A percentile compares a stretch with the other conserved stretches of the same genome.
Evolutionary conservation across 2,329 filamentous ascomycete genomes (phyloP).

Genomic region (Sporothrix pallida): DNA sequence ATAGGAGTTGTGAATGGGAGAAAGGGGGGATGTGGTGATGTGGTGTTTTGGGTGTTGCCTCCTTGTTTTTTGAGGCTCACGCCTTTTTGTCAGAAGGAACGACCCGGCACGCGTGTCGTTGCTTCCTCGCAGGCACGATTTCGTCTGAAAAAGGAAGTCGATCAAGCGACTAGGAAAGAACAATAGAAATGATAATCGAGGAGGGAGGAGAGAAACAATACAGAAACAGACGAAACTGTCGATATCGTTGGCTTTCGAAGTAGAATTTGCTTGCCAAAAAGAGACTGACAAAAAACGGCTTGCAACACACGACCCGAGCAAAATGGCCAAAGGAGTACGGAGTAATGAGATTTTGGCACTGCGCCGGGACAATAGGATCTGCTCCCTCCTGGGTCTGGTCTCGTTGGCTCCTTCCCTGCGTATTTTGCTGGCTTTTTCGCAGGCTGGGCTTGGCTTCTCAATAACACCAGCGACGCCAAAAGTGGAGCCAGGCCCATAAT

Average conservation of each 20-base stretch:
- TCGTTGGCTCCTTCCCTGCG: constrained; percentile 7
- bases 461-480: constrained; percentile 40
- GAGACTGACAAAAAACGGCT: constrained; percentile 31
- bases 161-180: background rate
- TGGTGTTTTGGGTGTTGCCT: constrained; percentile 24
- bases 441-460: constrained; percentile 33
- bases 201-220: background rate
- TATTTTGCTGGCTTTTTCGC: constrained; percentile 34
- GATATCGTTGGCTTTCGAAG: background rate
- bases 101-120: constrained; percentile 25
- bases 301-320: constrained; percentile 30
- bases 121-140: constrained; percentile 2
- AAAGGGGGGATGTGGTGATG: constrained; percentile 17
- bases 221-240: background rate
- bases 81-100: constrained; percentile 2
- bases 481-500: constrained; percentile 22
- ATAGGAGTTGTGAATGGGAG: background rate
- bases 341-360: constrained; percentile 31
- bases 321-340: constrained; percentile 23
- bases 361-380: constrained; percentile 38
- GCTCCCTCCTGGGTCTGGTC: constrained; percentile 14
- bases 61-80: constrained; percentile 28
- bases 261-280: constrained; percentile 25
- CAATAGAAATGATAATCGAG: background rate
- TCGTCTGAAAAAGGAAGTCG: background rate